Base-by-base conservation (phyloP, 2,329 filamentous ascomycete species). In the Ascochyta lentis region DNA sequence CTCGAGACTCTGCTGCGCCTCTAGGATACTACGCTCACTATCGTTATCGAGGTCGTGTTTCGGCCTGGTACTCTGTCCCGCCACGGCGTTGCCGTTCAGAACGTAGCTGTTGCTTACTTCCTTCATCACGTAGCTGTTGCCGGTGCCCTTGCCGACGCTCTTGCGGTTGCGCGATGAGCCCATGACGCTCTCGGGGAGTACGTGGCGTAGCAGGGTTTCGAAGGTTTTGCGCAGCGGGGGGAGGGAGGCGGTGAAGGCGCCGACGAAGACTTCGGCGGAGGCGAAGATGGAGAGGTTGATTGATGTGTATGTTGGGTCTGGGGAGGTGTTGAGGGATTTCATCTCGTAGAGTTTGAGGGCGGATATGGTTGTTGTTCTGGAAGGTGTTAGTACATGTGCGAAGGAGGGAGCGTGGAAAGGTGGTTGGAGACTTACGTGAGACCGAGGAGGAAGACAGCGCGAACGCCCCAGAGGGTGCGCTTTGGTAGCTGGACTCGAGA, bases 211-310 rank as follows among this genome's bases (percentile, higher is more conserved):
- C 0, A 59, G 13, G 12, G 51, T 62, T 15, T 70, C 67, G 49
- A 70, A 67, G 1, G 66, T 69, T 33, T 69, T 69, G 23, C 67
- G 66, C 0, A 70, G 51, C 0, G 67, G 67, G 1, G 67, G 67
- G 6, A 70, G 65, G 16, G 59, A 68, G 8, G 67, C 67, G 13
- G 66, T 69, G 45, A 70, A 64, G 2, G 61, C 66, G 24, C 66
- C 67, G 12, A 65, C 64, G n/a, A 67, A 67, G 6, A 68, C 66
- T 57, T 70, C 67, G 3, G 66, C 49, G 2, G 61, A 49, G 3
- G 65, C 63, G 47, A 66, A 70, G 23, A 70, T 59, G 35, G 61
- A 68, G 1, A 69, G 61, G 29, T 68, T 67, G 13, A 69, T 60
- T 6, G 61, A 58, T 8, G 53, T 61, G 27, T 64, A 70, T 15